phyloP scores from a whole-genome alignment of 768 basidiomycete species.

The Podaxis sp. region DNA sequence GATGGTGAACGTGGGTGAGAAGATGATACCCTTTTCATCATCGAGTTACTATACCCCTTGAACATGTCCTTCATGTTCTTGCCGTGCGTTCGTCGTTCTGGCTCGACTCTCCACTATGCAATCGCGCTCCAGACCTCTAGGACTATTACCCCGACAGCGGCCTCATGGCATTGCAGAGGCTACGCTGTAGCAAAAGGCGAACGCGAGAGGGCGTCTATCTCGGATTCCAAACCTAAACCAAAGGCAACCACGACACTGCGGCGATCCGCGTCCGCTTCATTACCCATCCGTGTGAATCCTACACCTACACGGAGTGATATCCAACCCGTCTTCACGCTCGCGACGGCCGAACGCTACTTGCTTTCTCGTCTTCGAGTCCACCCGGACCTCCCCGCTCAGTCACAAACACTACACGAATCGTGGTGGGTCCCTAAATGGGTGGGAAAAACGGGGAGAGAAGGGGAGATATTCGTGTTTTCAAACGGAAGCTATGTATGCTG shows the following conservation, averaged over 20 bases:
- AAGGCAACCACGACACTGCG: constrained; percentile 79
- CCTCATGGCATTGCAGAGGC: background rate
- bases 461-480: constrained; percentile 86
- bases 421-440: constrained; percentile 77
- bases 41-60: no score
- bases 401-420: constrained; percentile 68
- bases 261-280: constrained; percentile 80
- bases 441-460: constrained; percentile 50
- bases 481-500: constrained; percentile 91
- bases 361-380: constrained; percentile 58
- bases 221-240: constrained; percentile 63
- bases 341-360: constrained; percentile 83
- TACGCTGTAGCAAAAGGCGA: background rate
- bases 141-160: background rate
- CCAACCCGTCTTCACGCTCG: constrained; percentile 75
- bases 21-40: background rate
- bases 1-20: background rate
- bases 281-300: constrained; percentile 82
- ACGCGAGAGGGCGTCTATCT: constrained; percentile 17
- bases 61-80: background rate
- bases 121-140: background rate
- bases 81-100: background rate
- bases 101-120: background rate
- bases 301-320: constrained; percentile 84
- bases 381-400: constrained; percentile 47